Evolutionary conservation across 73 alveolate species (phyloP).

Genomic region (Paramecium caudatum): DNA sequence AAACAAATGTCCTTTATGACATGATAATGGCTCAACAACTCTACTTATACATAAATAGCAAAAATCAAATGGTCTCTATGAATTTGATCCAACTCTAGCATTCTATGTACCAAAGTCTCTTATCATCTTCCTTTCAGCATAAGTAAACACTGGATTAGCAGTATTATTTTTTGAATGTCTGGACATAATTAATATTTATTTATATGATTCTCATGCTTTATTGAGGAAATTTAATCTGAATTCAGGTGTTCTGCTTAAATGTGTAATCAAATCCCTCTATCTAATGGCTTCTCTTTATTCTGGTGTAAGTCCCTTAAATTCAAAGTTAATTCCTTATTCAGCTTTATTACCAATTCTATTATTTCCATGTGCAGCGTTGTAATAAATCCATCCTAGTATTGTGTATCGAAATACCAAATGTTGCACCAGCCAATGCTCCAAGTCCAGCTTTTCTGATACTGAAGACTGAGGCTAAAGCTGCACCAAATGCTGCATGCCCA

Average conservation of each 20-base stretch:
- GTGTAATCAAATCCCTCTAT: conserved; percentile 32
- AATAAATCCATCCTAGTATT: conserved; percentile 11
- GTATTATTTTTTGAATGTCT: conserved; percentile 95
- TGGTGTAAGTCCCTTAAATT: conserved; percentile 20
- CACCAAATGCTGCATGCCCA: conserved; percentile 34
- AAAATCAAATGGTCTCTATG: conserved; percentile 88
- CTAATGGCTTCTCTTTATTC: conserved; percentile 10
- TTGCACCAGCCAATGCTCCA: conserved; percentile 24
- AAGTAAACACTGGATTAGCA: conserved; percentile 90
- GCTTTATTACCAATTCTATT: neutral
- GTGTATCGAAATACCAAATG: neutral
- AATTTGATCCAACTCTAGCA: conserved; percentile 91
- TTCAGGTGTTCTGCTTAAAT: conserved; percentile 34
- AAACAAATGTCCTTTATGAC: conserved; percentile 93
- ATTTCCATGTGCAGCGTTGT: neutral
- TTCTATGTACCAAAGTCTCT: conserved; percentile 91
- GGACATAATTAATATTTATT: conserved; percentile 81
- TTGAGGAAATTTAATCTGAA: conserved; percentile 52
- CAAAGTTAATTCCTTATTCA: conserved; percentile 22
- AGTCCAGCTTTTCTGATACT: neutral
- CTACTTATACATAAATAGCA: conserved; percentile 89
- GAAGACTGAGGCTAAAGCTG: neutral
- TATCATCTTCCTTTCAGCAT: conserved; percentile 91
- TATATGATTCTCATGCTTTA: conserved; percentile 7
- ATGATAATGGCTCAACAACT: conserved; percentile 89